Evolutionary conservation across 148 eudicot genomes (phyloP).

Genomic region (Bassia scoparia): DNA sequence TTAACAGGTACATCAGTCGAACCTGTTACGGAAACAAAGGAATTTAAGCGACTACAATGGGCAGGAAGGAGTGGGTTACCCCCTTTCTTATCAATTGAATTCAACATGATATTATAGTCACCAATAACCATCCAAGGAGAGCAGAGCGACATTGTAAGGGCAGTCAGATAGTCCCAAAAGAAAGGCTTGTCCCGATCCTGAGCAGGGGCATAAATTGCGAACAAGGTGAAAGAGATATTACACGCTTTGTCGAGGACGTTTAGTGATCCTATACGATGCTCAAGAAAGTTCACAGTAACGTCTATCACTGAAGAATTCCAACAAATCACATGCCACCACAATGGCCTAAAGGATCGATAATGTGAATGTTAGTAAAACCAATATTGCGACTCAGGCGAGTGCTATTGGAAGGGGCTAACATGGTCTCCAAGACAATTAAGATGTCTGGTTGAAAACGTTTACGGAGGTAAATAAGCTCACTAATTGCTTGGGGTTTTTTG

Average conservation of each 20-base stretch:
- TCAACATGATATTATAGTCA: not conserved
- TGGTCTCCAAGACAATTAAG: no score
- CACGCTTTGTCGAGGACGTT: not conserved
- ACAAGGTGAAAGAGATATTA: not conserved
- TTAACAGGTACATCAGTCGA: not conserved
- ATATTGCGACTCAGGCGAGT: not conserved
- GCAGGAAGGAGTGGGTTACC: not conserved
- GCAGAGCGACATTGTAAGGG: no score
- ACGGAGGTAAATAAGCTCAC: no score
- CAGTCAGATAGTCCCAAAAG: no score
- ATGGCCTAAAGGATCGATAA: not conserved
- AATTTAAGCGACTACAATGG: not conserved
- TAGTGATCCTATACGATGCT: not conserved
- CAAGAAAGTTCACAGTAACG: no score
- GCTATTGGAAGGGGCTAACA: no score
- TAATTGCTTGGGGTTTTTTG: no score
- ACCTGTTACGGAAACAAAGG: not conserved
- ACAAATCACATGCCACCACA: not conserved
- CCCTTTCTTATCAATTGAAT: not conserved
- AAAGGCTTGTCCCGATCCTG: not conserved
- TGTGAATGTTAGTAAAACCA: no score
- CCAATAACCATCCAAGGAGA: not conserved
- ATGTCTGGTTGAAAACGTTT: no score
- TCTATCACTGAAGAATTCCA: not conserved
- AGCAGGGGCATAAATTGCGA: not conserved